Evolutionary conservation across 345 rosid genomes (phyloP).

Genomic region (Hypericum androsaemum): DNA sequence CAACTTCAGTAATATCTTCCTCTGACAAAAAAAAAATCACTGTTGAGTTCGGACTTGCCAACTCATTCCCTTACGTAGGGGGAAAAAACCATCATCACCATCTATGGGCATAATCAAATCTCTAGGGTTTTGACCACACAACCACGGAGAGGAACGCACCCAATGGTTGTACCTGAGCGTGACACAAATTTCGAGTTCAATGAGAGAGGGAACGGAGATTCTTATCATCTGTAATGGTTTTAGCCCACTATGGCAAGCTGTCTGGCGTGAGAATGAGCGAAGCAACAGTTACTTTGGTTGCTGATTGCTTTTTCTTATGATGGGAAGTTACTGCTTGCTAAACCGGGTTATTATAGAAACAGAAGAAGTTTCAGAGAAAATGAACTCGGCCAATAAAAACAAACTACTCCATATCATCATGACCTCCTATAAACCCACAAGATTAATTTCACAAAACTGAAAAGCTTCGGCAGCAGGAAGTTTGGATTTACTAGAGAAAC

Average conservation of each 20-base stretch:
- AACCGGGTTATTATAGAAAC: too few relatives aligned
- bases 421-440: too few relatives aligned
- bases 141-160: constrained; percentile 85
- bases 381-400: too few relatives aligned
- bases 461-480: too few relatives aligned
- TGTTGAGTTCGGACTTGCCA: constrained; percentile 38
- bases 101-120: constrained; percentile 71
- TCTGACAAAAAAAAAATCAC: not conserved
- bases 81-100: constrained; percentile 87
- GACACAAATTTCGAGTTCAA: constrained; percentile 10
- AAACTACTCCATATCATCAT: too few relatives aligned
- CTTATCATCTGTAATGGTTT: not conserved
- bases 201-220: not conserved
- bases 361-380: too few relatives aligned
- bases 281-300: too few relatives aligned
- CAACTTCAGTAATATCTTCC: constrained; percentile 10
- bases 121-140: constrained; percentile 64
- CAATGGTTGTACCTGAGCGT: constrained; percentile 55
- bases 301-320: too few relatives aligned
- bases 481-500: too few relatives aligned
- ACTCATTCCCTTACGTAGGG: constrained; percentile 76
- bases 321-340: too few relatives aligned
- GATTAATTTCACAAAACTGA: too few relatives aligned
- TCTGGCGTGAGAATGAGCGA: too few relatives aligned
- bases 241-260: not conserved